Base-by-base conservation (phyloP, 1,284 basidiomycete species). In the Malassezia globosa region DNA sequence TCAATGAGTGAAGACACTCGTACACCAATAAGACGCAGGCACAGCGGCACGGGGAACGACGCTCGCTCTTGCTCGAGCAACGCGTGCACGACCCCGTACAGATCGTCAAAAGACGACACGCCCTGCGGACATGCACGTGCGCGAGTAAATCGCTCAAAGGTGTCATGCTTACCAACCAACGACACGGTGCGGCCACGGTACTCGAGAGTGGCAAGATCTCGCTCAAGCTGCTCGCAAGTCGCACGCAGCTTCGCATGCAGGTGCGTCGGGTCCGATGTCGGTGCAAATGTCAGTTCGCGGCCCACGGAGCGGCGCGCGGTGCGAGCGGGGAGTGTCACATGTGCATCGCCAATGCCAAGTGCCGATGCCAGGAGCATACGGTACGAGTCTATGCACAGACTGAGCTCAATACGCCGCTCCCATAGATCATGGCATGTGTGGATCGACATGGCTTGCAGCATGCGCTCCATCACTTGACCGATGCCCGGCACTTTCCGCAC, bases 401-500 rank as follows among this genome's bases (percentile, higher is more conserved):
- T 58, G 23, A 69, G 56, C 46, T 60, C 50, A 16, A 65, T 63
- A n/a, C 66, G 47, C 31, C 58, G 52, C 36, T 40, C 44, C 63
- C 62, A 68, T 29, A 69, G 57, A 41, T 68, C 66, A 22, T 61
- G 63, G 48, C 66, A 69, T 6, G 63, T 66, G 25, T 50, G 45
- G 25, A 69, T 55, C 24, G 57, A 56, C 7, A 69, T 44, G 19
- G 61, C 58, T 14, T 61, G 55, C 27, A 69, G 61, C 31, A 65
- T 60, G 14, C 64, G 54, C 47, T 69, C 65, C 34, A 63, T 69
- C 46, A 68, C 66, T 11, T 62, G 58, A 2, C 66, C 66, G 26
- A 69, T 66, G 34, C 66, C 66, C 0, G 65, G 64, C 23, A 69
- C 61, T 46, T 69, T 66, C 29, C 66, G 63, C 24, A 61, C 60